Percentiles rank a stretch among this genome's conserved stretches.
phyloP scores from a whole-genome alignment of 2,329 filamentous ascomycete species.

The Westerdykella aurantiaca region DNA sequence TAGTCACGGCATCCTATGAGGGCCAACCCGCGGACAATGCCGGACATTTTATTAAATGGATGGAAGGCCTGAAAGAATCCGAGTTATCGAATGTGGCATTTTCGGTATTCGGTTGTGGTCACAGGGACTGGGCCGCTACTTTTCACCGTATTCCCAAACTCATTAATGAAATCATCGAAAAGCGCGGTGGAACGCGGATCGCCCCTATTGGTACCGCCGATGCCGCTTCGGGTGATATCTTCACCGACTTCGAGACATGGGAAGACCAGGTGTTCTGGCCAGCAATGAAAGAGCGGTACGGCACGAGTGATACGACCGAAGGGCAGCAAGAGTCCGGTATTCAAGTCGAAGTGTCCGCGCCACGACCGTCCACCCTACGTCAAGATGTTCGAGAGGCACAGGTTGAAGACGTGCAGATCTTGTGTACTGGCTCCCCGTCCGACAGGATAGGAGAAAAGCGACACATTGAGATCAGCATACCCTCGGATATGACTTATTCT shows the following conservation, averaged over 20 bases:
- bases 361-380: constrained; percentile 31
- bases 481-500: constrained; percentile 53
- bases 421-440: constrained; percentile 12
- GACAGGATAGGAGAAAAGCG: constrained; percentile 26
- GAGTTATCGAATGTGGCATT: constrained; percentile 34
- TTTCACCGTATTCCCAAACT: constrained; percentile 40
- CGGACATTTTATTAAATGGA: constrained; percentile 39
- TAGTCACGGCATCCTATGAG: constrained; percentile 41
- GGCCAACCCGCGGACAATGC: constrained; percentile 42
- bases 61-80: constrained; percentile 23
- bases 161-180: constrained; percentile 27
- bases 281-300: constrained; percentile 29
- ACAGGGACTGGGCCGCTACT: constrained; percentile 39
- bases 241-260: constrained; percentile 40
- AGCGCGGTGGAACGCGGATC: constrained; percentile 28
- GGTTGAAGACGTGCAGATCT: constrained; percentile 28
- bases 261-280: constrained; percentile 37
- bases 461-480: constrained; percentile 43
- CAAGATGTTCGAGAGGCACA: constrained; percentile 35
- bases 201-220: constrained; percentile 32
- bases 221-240: constrained; percentile 36
- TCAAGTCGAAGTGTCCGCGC: constrained; percentile 29
- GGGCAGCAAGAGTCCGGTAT: constrained; percentile 23
- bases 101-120: constrained; percentile 40
- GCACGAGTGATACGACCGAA: constrained; percentile 18